Evolutionary conservation across 1,284 basidiomycete genomes (phyloP), one percentile per base, ranked within the genome.

Genomic region (Crucibulum cyathiforme): DNA sequence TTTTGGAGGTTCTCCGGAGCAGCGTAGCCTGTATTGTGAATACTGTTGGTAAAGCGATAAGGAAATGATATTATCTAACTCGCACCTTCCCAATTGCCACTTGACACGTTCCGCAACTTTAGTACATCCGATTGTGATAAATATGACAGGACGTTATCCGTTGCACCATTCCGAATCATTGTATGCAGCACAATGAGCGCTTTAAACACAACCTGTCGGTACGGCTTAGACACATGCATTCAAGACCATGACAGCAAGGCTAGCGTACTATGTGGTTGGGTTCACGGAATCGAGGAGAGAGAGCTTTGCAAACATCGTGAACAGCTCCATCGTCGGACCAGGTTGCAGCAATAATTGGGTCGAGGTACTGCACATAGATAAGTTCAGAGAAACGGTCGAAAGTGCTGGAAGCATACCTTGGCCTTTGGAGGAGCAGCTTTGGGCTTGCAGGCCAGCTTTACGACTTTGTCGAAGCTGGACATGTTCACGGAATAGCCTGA

Each of bases 121-220:
- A 98, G 80, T 13, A 93, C 82, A 67, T 97, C 94, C 5, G 87
- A 85, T 37, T 89, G 85, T 5, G 93, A 90, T 17, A 98, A 85
- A 72, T 94, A 91, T 10, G 86, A 82, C 37, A 98, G 86, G 7
- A 98, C 88, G 67, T 95, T 93, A 79, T 98, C 95, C 13, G 96
- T 96, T 12, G 93, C 86, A 15, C 96, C 96, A 61, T 95, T 94
- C 36, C 96, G 89, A 71, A 99, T 93, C 90, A 99, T 93, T 36
- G 91, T 95, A 74, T 99, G 97, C 19, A 98, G 81, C 7, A 98
- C 94, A 69, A 99, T 90, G 67, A 99, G 83, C 0, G 96, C 94
- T 72, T 99, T 99, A 89, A 98, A 98, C 15, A 95, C 96, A 66
- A 98, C 85, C 95, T 96, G 67, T 13, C 45, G 43, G 38, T 12